phyloP scores from a whole-genome alignment of 1,139 yeast species.

The Wickerhamomyces sp. region DNA sequence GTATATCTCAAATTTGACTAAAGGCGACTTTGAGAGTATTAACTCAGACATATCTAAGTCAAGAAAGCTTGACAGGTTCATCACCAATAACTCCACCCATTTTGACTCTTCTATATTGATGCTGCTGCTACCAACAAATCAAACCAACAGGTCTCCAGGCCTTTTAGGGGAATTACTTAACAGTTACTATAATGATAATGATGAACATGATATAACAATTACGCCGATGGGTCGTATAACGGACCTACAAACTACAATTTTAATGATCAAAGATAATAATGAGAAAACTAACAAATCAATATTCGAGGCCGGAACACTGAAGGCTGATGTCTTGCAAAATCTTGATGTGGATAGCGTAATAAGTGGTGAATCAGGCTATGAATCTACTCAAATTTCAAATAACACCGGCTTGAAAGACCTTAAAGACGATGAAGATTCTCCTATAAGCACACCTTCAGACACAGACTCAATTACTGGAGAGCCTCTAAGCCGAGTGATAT shows the following conservation, averaged over 20 bases:
- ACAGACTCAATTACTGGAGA: neutral
- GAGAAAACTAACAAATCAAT: neutral
- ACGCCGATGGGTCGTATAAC: slow-evolving; percentile 13
- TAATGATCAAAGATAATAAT: slow-evolving; percentile 7
- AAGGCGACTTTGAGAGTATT: slow-evolving; percentile 14
- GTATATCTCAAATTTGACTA: slow-evolving; percentile 12
- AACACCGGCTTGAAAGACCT: neutral
- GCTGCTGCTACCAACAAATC: slow-evolving; percentile 12
- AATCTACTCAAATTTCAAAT: neutral
- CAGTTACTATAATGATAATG: slow-evolving; percentile 6
- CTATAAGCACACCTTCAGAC: neutral
- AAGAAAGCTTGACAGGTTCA: slow-evolving; percentile 12
- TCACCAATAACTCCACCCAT: slow-evolving; percentile 9
- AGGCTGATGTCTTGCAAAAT: neutral
- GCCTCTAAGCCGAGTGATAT: neutral
- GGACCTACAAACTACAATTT: slow-evolving; percentile 10
- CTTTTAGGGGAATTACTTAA: slow-evolving; percentile 10
- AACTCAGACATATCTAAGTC: slow-evolving; percentile 1
- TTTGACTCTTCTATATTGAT: slow-evolving; percentile 12
- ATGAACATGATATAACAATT: slow-evolving; percentile 6
- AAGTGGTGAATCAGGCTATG: slow-evolving; percentile 5
- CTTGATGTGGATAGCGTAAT: slow-evolving; percentile 9
- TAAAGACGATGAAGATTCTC: neutral
- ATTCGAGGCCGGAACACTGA: neutral
- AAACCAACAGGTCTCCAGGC: slow-evolving; percentile 10